A percentile compares a stretch with the other conserved stretches of the same genome.
These are phyloP conservation scores for Poronia punctata DNA, from an alignment of 495 filamentous ascomycete species.

Conservation along the genomic window DNA sequence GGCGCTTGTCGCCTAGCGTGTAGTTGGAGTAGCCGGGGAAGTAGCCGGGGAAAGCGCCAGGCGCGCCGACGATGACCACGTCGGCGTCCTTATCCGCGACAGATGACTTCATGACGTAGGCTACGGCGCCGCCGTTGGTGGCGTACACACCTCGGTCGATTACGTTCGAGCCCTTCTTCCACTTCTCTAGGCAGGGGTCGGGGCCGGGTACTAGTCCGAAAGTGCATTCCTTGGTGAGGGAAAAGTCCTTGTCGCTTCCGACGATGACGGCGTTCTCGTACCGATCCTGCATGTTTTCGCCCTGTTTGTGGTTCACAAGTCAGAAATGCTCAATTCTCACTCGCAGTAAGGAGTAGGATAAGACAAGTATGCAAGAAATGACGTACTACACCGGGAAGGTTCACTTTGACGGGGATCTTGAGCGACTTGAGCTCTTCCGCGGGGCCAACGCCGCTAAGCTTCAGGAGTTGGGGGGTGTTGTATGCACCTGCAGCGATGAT, in stretches of 20 bases:
- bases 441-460: slow-evolving; percentile 57
- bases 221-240: slow-evolving; percentile 41
- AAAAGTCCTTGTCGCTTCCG: slow-evolving; percentile 32
- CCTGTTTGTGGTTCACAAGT: slow-evolving; percentile 24
- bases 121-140: slow-evolving; percentile 38
- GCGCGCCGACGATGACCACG: slow-evolving; percentile 14
- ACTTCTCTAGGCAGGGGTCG: slow-evolving; percentile 46
- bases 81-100: slow-evolving; percentile 18
- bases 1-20: slow-evolving; percentile 13
- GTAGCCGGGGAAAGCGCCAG: slow-evolving; percentile 31
- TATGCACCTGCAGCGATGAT: slow-evolving; percentile 55
- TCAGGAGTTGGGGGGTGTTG: slow-evolving; percentile 58
- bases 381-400: slow-evolving; percentile 50
- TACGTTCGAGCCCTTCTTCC: slow-evolving; percentile 25
- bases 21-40: slow-evolving; percentile 8
- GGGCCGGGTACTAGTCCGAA: slow-evolving; percentile 26
- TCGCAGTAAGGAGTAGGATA: no score
- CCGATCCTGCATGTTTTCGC: slow-evolving; percentile 58
- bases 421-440: slow-evolving; percentile 35
- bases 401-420: slow-evolving; percentile 43
- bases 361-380: slow-evolving; percentile 4
- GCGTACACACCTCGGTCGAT: slow-evolving; percentile 43
- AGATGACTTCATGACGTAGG: slow-evolving; percentile 39
- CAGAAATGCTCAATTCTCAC: no score
- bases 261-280: slow-evolving; percentile 48